Conservation (phyloP, 2,329 filamentous ascomycete species). For the Colletotrichum lupini region DNA sequence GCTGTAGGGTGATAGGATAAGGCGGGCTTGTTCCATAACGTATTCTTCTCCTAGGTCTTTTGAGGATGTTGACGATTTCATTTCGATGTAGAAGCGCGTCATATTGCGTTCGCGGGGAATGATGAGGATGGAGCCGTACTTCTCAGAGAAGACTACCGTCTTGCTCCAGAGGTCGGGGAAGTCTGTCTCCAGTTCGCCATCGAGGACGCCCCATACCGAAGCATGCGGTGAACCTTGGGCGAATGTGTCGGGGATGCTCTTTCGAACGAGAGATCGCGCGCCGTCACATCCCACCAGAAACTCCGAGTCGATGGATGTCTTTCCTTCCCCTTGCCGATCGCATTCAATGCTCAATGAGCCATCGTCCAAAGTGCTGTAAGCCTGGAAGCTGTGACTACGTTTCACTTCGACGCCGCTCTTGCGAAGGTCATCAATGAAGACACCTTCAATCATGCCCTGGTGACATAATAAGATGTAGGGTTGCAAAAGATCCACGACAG, state of each 20-base stretch:
- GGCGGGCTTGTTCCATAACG: constrained; percentile 64
- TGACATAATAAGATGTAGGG: constrained; percentile 53
- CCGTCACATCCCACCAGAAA: constrained; percentile 70
- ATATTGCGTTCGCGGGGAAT: constrained; percentile 69
- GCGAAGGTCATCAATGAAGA: constrained; percentile 64
- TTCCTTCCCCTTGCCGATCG: not conserved
- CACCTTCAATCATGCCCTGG: constrained; percentile 69
- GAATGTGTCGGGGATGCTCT: constrained; percentile 53
- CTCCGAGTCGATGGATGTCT: constrained; percentile 49
- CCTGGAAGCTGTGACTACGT: constrained; percentile 41
- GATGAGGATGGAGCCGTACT: constrained; percentile 67
- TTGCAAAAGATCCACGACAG: constrained; percentile 46
- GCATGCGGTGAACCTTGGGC: constrained; percentile 50
- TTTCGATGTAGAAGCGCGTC: constrained; percentile 57
- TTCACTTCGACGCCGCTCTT: constrained; percentile 60
- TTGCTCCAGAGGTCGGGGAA: constrained; percentile 72
- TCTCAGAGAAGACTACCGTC: constrained; percentile 63
- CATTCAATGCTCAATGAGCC: constrained; percentile 8
- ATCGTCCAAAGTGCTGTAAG: not conserved
- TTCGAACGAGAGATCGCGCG: constrained; percentile 65
- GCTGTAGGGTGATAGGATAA: constrained; percentile 55
- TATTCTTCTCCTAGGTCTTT: constrained; percentile 65
- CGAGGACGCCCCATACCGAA: constrained; percentile 67
- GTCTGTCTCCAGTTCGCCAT: constrained; percentile 67
- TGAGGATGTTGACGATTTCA: constrained; percentile 45